phyloP scores from a whole-genome alignment of 2,329 filamentous ascomycete species.

The Apiospora marii region DNA sequence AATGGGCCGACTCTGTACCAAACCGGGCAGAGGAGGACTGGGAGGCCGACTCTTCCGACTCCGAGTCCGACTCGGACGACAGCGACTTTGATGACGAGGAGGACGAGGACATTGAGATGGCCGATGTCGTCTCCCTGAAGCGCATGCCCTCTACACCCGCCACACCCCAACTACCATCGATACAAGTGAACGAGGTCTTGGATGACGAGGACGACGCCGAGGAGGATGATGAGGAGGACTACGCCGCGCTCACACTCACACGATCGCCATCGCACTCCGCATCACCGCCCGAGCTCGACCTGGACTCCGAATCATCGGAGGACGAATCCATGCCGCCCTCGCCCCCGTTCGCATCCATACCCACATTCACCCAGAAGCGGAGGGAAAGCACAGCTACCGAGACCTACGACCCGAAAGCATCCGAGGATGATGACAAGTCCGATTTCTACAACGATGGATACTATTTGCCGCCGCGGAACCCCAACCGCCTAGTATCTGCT shows the following conservation, averaged over 20 bases:
- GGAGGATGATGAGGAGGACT: constrained; percentile 61
- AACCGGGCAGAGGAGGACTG: constrained; percentile 78
- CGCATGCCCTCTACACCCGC: constrained; percentile 46
- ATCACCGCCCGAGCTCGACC: constrained; percentile 74
- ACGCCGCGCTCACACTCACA: constrained; percentile 70
- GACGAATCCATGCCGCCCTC: constrained; percentile 79
- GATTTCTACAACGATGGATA: constrained; percentile 60
- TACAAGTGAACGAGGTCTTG: constrained; percentile 47
- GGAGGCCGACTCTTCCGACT: constrained; percentile 59
- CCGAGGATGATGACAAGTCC: constrained; percentile 44
- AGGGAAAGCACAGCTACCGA: constrained; percentile 47
- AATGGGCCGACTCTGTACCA: constrained; percentile 83
- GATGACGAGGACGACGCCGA: constrained; percentile 47
- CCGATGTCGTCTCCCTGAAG: constrained; percentile 55
- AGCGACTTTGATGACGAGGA: constrained; percentile 59
- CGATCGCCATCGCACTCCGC: constrained; percentile 70
- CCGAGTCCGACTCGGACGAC: constrained; percentile 62
- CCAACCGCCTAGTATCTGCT: constrained; percentile 59
- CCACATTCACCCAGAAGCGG: constrained; percentile 68
- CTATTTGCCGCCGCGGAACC: constrained; percentile 61
- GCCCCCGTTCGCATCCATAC: constrained; percentile 64
- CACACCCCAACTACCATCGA: constrained; percentile 45
- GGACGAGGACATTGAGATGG: constrained; percentile 66
- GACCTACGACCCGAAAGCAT: constrained; percentile 46
- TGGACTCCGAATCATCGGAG: constrained; percentile 75